Conservation (phyloP, 495 filamentous ascomycete genomes). For the Xylaria nigripes region DNA sequence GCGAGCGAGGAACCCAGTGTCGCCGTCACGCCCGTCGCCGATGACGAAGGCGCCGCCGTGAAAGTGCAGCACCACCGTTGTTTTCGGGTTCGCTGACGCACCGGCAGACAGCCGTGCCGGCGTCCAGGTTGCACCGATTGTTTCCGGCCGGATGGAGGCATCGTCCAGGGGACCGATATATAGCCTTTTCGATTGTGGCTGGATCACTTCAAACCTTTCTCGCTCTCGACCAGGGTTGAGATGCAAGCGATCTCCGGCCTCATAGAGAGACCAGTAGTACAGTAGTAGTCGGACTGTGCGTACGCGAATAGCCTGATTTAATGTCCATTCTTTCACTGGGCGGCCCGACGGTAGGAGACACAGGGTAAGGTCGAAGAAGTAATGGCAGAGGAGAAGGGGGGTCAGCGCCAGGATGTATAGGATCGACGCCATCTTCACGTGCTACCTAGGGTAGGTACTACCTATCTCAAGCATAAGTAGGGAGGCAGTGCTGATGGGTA, state of each 20-base stretch:
- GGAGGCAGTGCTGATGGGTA: too few species aligned
- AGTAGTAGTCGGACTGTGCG: background rate
- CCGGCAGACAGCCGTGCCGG: background rate
- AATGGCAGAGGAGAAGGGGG: slow-evolving; percentile 12
- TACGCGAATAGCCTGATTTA: slow-evolving; percentile 3
- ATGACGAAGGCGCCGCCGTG: slow-evolving; percentile 44
- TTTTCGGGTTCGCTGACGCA: background rate
- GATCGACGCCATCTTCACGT: background rate
- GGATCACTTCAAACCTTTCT: slow-evolving; percentile 1
- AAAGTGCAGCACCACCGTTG: slow-evolving; percentile 14
- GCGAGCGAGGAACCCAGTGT: slow-evolving; percentile 22
- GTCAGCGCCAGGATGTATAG: slow-evolving; percentile 1
- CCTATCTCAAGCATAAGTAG: too few species aligned
- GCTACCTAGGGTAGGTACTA: too few species aligned
- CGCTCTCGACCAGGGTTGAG: slow-evolving; percentile 6
- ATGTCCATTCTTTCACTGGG: slow-evolving; percentile 4
- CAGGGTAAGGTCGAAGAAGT: slow-evolving; percentile 6
- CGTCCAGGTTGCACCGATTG: slow-evolving; percentile 2
- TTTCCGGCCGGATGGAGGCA: background rate
- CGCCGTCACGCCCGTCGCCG: slow-evolving; percentile 24
- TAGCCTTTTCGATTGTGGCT: background rate
- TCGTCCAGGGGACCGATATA: slow-evolving; percentile 2
- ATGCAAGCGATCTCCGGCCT: background rate
- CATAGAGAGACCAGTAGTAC: background rate
- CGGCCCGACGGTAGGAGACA: slow-evolving; percentile 7